Evolutionary conservation across 2,329 filamentous ascomycete genomes (phyloP).

Genomic region (Ophidiomyces ophidiicola): DNA sequence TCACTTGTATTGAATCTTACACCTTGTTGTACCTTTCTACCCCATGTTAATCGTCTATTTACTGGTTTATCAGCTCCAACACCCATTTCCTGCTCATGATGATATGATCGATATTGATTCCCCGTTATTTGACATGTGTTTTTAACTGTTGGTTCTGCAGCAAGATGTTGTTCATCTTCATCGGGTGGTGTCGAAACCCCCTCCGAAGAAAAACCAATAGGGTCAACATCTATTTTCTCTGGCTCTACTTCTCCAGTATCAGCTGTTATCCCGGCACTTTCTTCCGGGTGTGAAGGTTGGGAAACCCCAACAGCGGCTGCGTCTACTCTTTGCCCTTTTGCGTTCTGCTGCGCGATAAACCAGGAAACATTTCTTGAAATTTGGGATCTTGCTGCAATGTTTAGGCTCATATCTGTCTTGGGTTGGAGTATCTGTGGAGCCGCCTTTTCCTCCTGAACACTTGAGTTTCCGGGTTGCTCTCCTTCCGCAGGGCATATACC

Average conservation of each 20-base stretch:
- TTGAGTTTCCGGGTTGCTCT: not conserved
- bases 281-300: not conserved
- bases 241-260: not conserved
- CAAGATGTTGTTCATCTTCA: no score
- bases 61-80: no score
- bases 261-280: not conserved
- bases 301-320: not conserved
- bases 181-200: no score
- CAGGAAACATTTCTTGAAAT: constrained; percentile 15
- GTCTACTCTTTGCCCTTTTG: constrained; percentile 1
- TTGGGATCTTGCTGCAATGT: constrained; percentile 7
- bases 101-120: no score
- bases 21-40: no score
- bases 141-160: no score
- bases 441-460: not conserved
- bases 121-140: no score
- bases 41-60: no score
- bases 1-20: no score
- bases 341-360: constrained; percentile 15
- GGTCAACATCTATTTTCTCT: no score
- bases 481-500: constrained; percentile 1
- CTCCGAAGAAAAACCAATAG: not conserved
- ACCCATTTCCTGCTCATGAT: no score
- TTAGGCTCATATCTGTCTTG: not conserved
- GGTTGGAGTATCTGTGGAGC: not conserved